Evolutionary conservation across 805 yeast genomes (phyloP).

Genomic region (Metschnikowia gruessii): DNA sequence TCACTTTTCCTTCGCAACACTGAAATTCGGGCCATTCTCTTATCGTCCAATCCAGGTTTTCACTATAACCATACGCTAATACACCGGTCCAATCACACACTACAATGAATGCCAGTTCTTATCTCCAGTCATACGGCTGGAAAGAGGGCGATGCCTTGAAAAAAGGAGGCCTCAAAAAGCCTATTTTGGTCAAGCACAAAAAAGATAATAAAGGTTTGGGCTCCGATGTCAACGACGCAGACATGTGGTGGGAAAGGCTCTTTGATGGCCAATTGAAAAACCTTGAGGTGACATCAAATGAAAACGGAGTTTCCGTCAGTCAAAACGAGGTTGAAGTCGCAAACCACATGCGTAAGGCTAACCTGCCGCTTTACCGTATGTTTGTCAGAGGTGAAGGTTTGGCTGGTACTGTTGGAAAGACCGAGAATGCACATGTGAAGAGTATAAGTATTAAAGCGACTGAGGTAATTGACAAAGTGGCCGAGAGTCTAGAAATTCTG

Average conservation of each 20-base stretch:
- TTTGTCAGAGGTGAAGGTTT: conserved; percentile 87
- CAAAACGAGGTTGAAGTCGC: conserved; percentile 50
- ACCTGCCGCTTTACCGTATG: conserved; percentile 77
- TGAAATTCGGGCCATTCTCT: no score
- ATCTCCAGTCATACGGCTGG: conserved; percentile 85
- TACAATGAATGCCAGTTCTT: conserved; percentile 72
- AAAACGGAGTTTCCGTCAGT: conserved; percentile 47
- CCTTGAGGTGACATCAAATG: conserved; percentile 51
- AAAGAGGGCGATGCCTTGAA: conserved; percentile 81
- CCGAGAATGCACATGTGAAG: conserved; percentile 23
- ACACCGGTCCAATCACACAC: no score
- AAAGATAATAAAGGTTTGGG: conserved; percentile 91
- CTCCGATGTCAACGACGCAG: conserved; percentile 68
- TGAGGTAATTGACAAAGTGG: conserved; percentile 11
- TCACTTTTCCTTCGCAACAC: no score
- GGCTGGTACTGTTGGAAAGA: conserved; percentile 64
- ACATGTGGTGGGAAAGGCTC: conserved; percentile 95
- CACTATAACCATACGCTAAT: no score
- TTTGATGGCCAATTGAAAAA: conserved; percentile 90
- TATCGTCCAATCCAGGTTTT: no score
- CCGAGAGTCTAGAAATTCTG: conserved; percentile 3
- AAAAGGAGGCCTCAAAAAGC: conserved; percentile 77
- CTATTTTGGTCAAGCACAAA: conserved; percentile 86
- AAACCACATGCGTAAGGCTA: conserved; percentile 45
- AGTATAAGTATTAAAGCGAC: conserved; percentile 9